phyloP scores from a whole-genome alignment of 2,329 filamentous ascomycete species.

The Trichoderma simmonsii region DNA sequence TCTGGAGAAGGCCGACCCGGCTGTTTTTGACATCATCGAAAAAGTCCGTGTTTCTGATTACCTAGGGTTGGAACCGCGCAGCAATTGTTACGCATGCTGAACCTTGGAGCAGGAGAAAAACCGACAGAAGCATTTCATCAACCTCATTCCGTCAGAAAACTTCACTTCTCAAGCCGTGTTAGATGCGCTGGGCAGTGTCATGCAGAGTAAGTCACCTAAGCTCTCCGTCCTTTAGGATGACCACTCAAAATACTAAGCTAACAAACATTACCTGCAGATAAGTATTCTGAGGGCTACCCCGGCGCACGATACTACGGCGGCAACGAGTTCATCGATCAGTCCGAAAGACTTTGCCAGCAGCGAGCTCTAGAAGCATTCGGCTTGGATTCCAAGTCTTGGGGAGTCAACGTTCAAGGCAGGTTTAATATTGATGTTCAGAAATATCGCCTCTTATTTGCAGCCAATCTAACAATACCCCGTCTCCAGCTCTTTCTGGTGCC shows the following conservation, averaged over 20 bases:
- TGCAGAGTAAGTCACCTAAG: slow-evolving; percentile 69
- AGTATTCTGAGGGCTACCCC: slow-evolving; percentile 98
- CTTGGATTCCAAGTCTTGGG: slow-evolving; percentile 82
- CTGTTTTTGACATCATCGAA: slow-evolving; percentile 84
- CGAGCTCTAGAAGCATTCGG: slow-evolving; percentile 85
- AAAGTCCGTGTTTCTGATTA: slow-evolving; percentile 55
- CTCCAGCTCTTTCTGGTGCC: slow-evolving; percentile 70
- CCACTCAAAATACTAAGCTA: slow-evolving; percentile 22
- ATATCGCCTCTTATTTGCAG: neutral
- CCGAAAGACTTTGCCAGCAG: slow-evolving; percentile 85
- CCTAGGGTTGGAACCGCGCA: neutral
- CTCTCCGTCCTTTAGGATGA: neutral
- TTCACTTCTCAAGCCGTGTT: slow-evolving; percentile 92
- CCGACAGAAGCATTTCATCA: slow-evolving; percentile 97
- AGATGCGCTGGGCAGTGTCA: slow-evolving; percentile 86
- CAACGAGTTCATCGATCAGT: slow-evolving; percentile 91
- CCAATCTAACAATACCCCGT: neutral
- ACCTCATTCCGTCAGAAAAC: slow-evolving; percentile 92
- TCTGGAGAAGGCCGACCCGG: slow-evolving; percentile 80
- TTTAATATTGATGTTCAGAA: slow-evolving; percentile 9
- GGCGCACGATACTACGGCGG: slow-evolving; percentile 95
- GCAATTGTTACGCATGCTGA: slow-evolving; percentile 1
- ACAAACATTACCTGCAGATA: slow-evolving; percentile 57
- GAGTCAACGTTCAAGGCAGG: slow-evolving; percentile 89
- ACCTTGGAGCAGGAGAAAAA: slow-evolving; percentile 70